A percentile compares a stretch with the other conserved stretches of the same genome.
Evolutionary conservation across 2,329 filamentous ascomycete species (phyloP).

Genomic region (Metarhizium robertsii): DNA sequence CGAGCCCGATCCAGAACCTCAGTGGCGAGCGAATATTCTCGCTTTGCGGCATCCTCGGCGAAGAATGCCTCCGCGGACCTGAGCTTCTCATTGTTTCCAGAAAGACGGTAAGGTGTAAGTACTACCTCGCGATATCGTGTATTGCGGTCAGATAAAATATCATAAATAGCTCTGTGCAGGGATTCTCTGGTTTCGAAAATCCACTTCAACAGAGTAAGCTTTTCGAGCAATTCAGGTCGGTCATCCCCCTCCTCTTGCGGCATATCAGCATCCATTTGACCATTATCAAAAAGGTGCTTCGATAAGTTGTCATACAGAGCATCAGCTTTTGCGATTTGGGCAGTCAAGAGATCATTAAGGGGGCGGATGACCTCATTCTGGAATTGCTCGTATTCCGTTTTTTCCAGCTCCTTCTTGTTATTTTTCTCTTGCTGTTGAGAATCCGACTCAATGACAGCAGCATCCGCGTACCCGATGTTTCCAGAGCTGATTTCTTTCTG

Average conservation of each 20-base stretch:
- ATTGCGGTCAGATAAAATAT: slow-evolving; percentile 76
- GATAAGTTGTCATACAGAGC: slow-evolving; percentile 70
- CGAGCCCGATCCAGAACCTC: slow-evolving; percentile 65
- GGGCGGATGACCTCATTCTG: slow-evolving; percentile 77
- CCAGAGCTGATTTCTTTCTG: slow-evolving; percentile 71
- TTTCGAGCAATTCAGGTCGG: slow-evolving; percentile 86
- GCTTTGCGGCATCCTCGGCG: slow-evolving; percentile 62
- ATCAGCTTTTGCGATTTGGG: slow-evolving; percentile 64
- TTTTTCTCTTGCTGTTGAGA: slow-evolving; percentile 61
- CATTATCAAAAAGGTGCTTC: slow-evolving; percentile 60
- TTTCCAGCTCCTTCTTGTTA: slow-evolving; percentile 61
- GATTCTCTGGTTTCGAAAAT: slow-evolving; percentile 90
- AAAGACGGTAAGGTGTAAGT: slow-evolving; percentile 65
- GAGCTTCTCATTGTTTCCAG: slow-evolving; percentile 71
- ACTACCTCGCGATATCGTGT: slow-evolving; percentile 80
- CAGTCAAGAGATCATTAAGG: slow-evolving; percentile 68
- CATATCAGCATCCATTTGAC: slow-evolving; percentile 59
- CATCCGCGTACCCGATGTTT: slow-evolving; percentile 72
- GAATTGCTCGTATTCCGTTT: slow-evolving; percentile 76
- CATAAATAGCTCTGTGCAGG: slow-evolving; percentile 76
- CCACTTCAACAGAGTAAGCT: slow-evolving; percentile 92
- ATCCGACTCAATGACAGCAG: slow-evolving; percentile 70
- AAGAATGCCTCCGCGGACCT: slow-evolving; percentile 77
- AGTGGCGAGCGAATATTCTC: slow-evolving; percentile 60
- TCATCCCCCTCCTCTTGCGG: slow-evolving; percentile 94